Base-by-base conservation (phyloP, 305 asterid species). In the Fraxinus sp. region DNA sequence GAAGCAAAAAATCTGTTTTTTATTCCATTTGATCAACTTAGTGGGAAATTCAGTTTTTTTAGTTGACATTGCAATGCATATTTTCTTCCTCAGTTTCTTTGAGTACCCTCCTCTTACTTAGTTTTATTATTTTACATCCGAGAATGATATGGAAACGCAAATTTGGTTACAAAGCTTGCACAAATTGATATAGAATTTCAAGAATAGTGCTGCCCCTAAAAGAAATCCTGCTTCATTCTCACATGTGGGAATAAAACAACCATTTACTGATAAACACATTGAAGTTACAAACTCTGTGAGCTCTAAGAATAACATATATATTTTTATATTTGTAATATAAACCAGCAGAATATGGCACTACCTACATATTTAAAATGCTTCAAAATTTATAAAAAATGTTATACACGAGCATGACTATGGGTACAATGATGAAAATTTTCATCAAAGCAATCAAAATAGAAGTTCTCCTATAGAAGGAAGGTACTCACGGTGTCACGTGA, bases 401-500 rank as follows among this genome's bases (percentile, higher is more conserved):
- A 43, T 22, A 26, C 18, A 57, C 0, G 49, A 75, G 49, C 64
- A 36, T 24, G 62, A 37, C 0, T 22, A 39, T 36, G 7, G 41
- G 7, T 36, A 36, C 14, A 74, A 1, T 2, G 46, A 35, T 3
- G 20, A 24, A 79, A 35, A 41, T 41, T 37, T n/a, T 55, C 49
- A 14, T 10, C 73, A 28, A 62, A 35, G 66, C 41, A 36, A 77
- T 79, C 68, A 33, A 78, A 83, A 79, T 64, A 16, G 68, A 43
- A 73, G 78, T 77, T 75, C 84, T 52, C 20, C n/a, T 24, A 41
- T 41, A 41, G 52, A 77, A 75, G 77, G 3, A 79, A 81, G 59
- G 74, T 79, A 94, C 99, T 92, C 86, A 96, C 98, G 90, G 92
- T 59, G 90, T 92, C 77, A 93, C 91, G 66, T 92, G 95, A 85